phyloP scores from a whole-genome alignment of 495 filamentous ascomycete genomes.

The Penicillium coffeae region DNA sequence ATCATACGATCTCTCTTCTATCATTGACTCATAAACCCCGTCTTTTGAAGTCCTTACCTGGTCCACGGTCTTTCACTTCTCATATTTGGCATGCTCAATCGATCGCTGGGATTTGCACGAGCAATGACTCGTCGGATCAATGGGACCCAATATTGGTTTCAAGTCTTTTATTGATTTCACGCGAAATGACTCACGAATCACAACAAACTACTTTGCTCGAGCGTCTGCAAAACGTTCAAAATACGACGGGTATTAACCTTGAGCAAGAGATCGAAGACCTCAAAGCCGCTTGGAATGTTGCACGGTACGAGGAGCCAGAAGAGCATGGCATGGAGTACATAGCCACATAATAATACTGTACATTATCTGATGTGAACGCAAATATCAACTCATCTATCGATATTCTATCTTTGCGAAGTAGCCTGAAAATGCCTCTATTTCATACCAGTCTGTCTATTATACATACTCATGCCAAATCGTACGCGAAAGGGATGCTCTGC shows the following conservation, averaged over 20 bases:
- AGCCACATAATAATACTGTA: too few relatives aligned
- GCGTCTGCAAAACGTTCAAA: slow-evolving; percentile 10
- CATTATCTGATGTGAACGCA: too few relatives aligned
- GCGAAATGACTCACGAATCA: slow-evolving; percentile 25
- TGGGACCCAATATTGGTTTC: slow-evolving; percentile 25
- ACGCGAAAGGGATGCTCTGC: slow-evolving; percentile 26
- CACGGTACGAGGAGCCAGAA: slow-evolving; percentile 20
- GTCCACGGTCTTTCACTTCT: slow-evolving; percentile 23
- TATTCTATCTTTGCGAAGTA: too few relatives aligned
- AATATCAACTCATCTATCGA: too few relatives aligned
- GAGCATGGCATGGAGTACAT: slow-evolving; percentile 7
- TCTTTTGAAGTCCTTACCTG: slow-evolving; percentile 22
- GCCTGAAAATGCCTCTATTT: too few relatives aligned
- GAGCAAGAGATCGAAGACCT: slow-evolving; percentile 13
- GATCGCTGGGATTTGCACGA: slow-evolving; percentile 21
- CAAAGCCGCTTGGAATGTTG: slow-evolving; percentile 15
- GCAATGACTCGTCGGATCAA: slow-evolving; percentile 26
- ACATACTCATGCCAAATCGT: slow-evolving; percentile 14
- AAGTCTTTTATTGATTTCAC: slow-evolving; percentile 17
- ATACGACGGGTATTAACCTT: slow-evolving; percentile 19
- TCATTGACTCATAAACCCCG: slow-evolving; percentile 22
- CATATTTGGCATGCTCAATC: slow-evolving; percentile 29
- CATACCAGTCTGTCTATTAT: background rate
- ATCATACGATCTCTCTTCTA: slow-evolving; percentile 22
- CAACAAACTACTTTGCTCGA: slow-evolving; percentile 19